Evolutionary conservation across 495 filamentous ascomycete species (phyloP).

Genomic region (Lasiosphaeria hispida): DNA sequence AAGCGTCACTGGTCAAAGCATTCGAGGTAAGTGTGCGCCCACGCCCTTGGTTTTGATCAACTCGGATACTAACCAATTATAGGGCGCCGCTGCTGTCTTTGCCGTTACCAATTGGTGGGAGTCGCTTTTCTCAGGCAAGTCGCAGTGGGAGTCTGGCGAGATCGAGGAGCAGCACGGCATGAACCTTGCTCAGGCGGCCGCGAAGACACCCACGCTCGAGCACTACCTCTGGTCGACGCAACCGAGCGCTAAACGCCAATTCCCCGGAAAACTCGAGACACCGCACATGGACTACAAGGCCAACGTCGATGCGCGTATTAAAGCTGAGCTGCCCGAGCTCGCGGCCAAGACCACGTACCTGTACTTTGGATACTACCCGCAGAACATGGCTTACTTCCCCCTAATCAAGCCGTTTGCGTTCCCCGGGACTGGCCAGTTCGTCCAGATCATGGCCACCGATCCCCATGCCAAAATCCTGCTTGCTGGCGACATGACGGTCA

Average conservation of each 20-base stretch:
- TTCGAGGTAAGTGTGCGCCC: slow-evolving; percentile 5
- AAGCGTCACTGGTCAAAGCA: slow-evolving; percentile 11
- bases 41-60: too few species aligned
- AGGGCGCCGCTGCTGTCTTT: slow-evolving; percentile 15
- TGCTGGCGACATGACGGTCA: slow-evolving; percentile 17
- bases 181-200: slow-evolving; percentile 43
- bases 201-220: slow-evolving; percentile 36
- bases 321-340: slow-evolving; percentile 21
- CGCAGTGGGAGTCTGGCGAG: slow-evolving; percentile 11
- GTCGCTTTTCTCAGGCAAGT: slow-evolving; percentile 10
- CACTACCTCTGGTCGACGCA: slow-evolving; percentile 50
- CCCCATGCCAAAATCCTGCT: slow-evolving; percentile 16
- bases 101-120: slow-evolving; percentile 20
- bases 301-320: slow-evolving; percentile 37
- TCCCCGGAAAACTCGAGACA: slow-evolving; percentile 24
- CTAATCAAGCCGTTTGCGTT: slow-evolving; percentile 10
- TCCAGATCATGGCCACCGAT: slow-evolving; percentile 15
- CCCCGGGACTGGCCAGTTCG: slow-evolving; percentile 12
- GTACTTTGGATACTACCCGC: slow-evolving; percentile 28
- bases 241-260: slow-evolving; percentile 28
- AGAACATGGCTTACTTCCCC: slow-evolving; percentile 15
- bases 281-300: slow-evolving; percentile 38
- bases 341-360: slow-evolving; percentile 37
- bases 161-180: slow-evolving; percentile 27
- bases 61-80: neutral